These are phyloP conservation scores for Priceomyces carsonii DNA, from an alignment of 805 yeast species.

Conservation along the genomic window DNA sequence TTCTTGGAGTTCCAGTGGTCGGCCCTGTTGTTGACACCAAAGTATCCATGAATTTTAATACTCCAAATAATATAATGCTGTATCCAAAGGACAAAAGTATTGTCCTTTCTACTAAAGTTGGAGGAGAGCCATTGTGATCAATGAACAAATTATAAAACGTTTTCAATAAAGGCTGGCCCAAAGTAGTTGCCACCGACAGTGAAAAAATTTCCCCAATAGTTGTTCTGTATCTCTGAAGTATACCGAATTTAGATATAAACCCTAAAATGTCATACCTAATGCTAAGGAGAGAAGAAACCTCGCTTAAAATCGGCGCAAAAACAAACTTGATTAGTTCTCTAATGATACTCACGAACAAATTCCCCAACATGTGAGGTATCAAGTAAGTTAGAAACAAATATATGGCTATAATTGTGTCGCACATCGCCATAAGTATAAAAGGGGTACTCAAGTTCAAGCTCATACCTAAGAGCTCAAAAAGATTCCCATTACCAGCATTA, in stretches of 20 bases:
- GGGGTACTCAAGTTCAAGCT: constrained; percentile 37
- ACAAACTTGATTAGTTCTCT: constrained; percentile 12
- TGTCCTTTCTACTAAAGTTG: constrained; percentile 37
- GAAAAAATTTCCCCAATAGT: constrained; percentile 12
- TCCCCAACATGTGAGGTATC: constrained; percentile 51
- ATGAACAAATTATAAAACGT: constrained; percentile 19
- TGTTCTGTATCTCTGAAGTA: too few species aligned
- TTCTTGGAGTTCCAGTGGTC: constrained; percentile 50
- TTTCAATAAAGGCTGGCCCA: constrained; percentile 18
- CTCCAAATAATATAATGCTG: constrained; percentile 19
- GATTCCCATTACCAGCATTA: constrained; percentile 22
- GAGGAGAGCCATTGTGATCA: constrained; percentile 20
- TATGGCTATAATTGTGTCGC: constrained; percentile 31
- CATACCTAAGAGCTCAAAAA: constrained; percentile 38
- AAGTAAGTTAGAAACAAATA: constrained; percentile 46
- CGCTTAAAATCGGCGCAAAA: constrained; percentile 1
- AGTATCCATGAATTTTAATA: constrained; percentile 30
- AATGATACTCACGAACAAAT: constrained; percentile 13
- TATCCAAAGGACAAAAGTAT: constrained; percentile 38
- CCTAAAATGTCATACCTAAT: too few species aligned
- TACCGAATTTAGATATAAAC: too few species aligned
- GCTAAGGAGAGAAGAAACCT: not conserved
- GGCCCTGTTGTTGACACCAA: constrained; percentile 41
- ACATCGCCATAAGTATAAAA: constrained; percentile 29
- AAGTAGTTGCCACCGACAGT: constrained; percentile 12